Conservation (phyloP, 1,139 yeast genomes). For the Yamadazyma spencermartinsiae region DNA sequence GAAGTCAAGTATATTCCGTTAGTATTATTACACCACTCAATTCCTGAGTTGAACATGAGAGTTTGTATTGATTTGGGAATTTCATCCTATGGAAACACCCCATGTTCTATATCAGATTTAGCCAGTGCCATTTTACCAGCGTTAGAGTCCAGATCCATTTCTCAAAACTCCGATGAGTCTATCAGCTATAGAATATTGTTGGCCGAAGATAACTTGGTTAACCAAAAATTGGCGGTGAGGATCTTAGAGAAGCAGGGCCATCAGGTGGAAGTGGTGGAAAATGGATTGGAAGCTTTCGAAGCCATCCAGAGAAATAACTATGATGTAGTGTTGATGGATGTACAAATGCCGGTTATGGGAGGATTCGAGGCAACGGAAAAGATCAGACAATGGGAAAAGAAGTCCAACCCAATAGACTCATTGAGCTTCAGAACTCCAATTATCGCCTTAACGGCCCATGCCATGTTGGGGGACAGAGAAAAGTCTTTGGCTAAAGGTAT, state of each 20-base stretch:
- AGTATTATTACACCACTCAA: slow-evolving; percentile 72
- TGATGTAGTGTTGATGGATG: slow-evolving; percentile 89
- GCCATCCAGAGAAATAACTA: slow-evolving; percentile 66
- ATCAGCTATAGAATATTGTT: slow-evolving; percentile 71
- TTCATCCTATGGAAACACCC: slow-evolving; percentile 84
- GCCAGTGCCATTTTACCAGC: slow-evolving; percentile 86
- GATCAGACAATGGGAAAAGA: slow-evolving; percentile 86
- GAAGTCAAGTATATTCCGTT: slow-evolving; percentile 82
- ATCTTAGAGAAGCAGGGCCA: slow-evolving; percentile 84
- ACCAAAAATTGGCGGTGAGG: slow-evolving; percentile 82
- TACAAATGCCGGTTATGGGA: slow-evolving; percentile 95
- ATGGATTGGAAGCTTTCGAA: slow-evolving; percentile 80
- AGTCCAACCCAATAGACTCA: slow-evolving; percentile 71
- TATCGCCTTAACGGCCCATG: slow-evolving; percentile 88
- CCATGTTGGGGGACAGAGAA: slow-evolving; percentile 89
- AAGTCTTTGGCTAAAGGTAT: slow-evolving; percentile 83
- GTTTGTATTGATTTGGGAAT: slow-evolving; percentile 83
- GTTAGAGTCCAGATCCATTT: slow-evolving; percentile 75
- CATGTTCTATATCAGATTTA: slow-evolving; percentile 77
- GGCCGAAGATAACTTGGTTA: slow-evolving; percentile 86
- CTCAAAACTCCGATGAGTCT: slow-evolving; percentile 78
- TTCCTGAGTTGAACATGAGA: slow-evolving; percentile 79
- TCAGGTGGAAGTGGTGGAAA: slow-evolving; percentile 78
- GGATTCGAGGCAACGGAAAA: slow-evolving; percentile 89
- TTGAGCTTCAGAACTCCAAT: slow-evolving; percentile 72